Base-by-base conservation (phyloP, 257 asterid species). In the Pogostemon cablin region DNA sequence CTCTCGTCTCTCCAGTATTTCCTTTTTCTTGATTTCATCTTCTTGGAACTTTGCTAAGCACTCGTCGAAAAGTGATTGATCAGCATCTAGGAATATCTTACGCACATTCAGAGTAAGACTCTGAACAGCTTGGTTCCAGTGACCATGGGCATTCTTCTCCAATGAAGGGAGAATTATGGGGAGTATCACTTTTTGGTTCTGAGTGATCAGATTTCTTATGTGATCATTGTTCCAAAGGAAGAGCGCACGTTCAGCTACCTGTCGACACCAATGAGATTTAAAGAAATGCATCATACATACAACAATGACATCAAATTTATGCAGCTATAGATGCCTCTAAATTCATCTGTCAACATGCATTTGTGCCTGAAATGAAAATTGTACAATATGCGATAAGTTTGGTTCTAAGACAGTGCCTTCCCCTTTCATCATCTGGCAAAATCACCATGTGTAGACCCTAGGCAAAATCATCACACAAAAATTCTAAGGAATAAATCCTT, bases 181-280 rank as follows among this genome's bases (percentile, higher is more conserved):
- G 62, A 85, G 81, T 67, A 80, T 79, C 72, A 73, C 85, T 40
- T 81, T 60, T 55, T 75, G 79, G 78, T 87, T 85, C 68, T 54
- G 77, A 62, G 63, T 74, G 9, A 87, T 81, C 48, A 85, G 76
- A 61, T 54, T 79, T 60, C 85, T 78, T 77, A 87, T 85, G 70
- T 87, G 87, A 62, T 85, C 90, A 3, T 83, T 87, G 39, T 87
- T 87, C 90, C 93, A 87, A 49, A 85, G 67, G 80, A 83, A 82
- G 64, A 87, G 80, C n/a, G 90, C 88, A 57, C 93, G 88, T 67
- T 85, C 93, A 5, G 92, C 90, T 37, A 87, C 92, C 92, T 87
- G 83, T 38, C 74, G 64, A 50, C 4, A 34, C 43, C 41, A 62
- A 65, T 40, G 17, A 64, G 3, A 62, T 39, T 50, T 65, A 40